Conservation (phyloP, 495 filamentous ascomycete genomes). For the Hypoxylon cercidicola region DNA sequence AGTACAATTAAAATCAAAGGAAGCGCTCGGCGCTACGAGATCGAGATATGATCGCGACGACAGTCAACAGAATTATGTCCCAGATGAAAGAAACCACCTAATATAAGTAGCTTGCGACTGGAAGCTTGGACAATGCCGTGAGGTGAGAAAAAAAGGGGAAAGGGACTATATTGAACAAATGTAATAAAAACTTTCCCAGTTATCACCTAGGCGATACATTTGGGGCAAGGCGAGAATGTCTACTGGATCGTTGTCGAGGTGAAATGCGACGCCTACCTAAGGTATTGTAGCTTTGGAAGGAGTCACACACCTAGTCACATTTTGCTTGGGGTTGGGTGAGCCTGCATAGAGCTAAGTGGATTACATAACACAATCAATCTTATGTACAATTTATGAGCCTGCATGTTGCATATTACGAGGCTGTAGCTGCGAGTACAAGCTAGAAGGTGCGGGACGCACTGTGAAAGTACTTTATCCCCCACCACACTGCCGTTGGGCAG, state of each 20-base stretch:
- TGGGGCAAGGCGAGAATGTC: conserved; percentile 18
- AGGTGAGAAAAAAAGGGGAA: conserved; percentile 3
- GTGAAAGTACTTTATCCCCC: too few species aligned
- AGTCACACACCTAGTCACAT: too few species aligned
- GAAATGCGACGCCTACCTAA: conserved; percentile 18
- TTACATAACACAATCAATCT: too few species aligned
- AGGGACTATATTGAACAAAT: conserved; percentile 28
- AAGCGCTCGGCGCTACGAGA: background rate
- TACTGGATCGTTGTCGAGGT: conserved; percentile 2
- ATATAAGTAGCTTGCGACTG: conserved; percentile 8
- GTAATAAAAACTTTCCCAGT: conserved; percentile 1
- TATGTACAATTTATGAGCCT: background rate
- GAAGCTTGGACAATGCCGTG: conserved; percentile 1
- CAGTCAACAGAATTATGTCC: background rate
- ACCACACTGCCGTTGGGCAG: too few species aligned
- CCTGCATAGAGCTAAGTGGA: too few species aligned
- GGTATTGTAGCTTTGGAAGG: too few species aligned
- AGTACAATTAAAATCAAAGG: background rate
- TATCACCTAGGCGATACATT: conserved; percentile 23
- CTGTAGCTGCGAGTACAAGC: too few species aligned
- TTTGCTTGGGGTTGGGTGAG: too few species aligned
- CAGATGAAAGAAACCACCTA: conserved; percentile 1
- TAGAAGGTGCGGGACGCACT: too few species aligned
- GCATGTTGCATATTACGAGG: background rate
- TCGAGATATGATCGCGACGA: background rate